A percentile compares a stretch with the other conserved stretches of the same genome.
phyloP scores from a whole-genome alignment of 2,329 filamentous ascomycete species.

The Aspergillus sp. region DNA sequence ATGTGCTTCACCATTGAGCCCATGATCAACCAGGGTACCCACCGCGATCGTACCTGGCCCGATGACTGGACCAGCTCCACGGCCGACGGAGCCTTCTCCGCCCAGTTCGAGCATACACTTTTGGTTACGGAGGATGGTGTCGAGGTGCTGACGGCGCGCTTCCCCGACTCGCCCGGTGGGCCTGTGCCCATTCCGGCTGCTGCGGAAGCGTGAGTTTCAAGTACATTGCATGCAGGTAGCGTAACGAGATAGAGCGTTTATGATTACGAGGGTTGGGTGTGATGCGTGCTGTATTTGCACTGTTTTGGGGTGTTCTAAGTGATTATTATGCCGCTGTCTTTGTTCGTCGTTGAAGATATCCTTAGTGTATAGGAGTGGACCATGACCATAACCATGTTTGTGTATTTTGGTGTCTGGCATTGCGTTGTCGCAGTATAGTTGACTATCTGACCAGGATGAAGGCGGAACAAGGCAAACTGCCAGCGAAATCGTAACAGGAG shows the following conservation, averaged over 20 bases:
- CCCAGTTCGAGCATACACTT: slow-evolving; percentile 91
- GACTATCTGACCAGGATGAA: background rate
- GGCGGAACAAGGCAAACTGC: background rate
- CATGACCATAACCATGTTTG: background rate
- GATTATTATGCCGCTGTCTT: slow-evolving; percentile 2
- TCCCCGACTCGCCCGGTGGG: slow-evolving; percentile 73
- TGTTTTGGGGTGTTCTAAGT: background rate
- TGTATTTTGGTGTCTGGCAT: too few relatives aligned
- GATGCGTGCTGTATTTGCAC: background rate
- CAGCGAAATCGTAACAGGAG: background rate
- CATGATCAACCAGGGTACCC: slow-evolving; percentile 92
- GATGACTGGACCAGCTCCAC: slow-evolving; percentile 99
- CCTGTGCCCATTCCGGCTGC: slow-evolving; percentile 60
- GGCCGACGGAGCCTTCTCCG: slow-evolving; percentile 82
- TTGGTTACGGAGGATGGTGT: slow-evolving; percentile 81
- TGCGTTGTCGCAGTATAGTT: background rate
- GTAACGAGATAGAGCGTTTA: slow-evolving; percentile 14
- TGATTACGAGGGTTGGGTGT: background rate
- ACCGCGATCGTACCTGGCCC: slow-evolving; percentile 93
- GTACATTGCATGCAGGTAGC: slow-evolving; percentile 6
- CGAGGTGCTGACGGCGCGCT: slow-evolving; percentile 75
- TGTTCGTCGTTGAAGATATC: slow-evolving; percentile 1
- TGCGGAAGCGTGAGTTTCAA: slow-evolving; percentile 15
- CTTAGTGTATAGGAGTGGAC: slow-evolving; percentile 8
- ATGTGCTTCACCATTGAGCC: slow-evolving; percentile 99